A percentile compares a stretch with the other conserved stretches of the same genome.
These are phyloP conservation scores for Puccinellia tenuiflora DNA, from an alignment of 176 grass and related monocot species.

Conservation along the genomic window DNA sequence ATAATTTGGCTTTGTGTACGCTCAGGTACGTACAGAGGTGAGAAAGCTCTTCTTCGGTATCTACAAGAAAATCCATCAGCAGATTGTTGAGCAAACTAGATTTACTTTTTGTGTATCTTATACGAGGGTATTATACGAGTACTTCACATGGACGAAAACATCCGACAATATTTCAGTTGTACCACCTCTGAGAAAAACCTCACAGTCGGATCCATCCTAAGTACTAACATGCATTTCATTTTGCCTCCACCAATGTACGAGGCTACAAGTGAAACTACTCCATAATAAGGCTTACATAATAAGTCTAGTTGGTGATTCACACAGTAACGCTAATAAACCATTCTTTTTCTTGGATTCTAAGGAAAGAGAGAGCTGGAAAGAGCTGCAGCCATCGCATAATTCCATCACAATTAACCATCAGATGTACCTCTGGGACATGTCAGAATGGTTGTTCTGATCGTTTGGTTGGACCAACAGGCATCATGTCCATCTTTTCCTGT, in stretches of 20 bases:
- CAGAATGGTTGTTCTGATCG: slow-evolving; percentile 7
- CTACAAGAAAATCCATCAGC: too few relatives aligned
- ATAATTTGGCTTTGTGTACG: too few relatives aligned
- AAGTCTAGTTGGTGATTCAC: slow-evolving; percentile 24
- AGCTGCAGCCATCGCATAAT: slow-evolving; percentile 26
- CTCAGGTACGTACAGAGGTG: too few relatives aligned
- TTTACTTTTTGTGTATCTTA: too few relatives aligned
- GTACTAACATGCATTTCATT: not conserved
- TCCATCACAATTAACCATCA: slow-evolving; percentile 10
- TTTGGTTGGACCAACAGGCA: slow-evolving; percentile 22
- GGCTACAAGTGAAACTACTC: not conserved
- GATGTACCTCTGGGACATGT: slow-evolving; percentile 18
- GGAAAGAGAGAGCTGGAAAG: slow-evolving; percentile 36
- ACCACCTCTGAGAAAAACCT: not conserved
- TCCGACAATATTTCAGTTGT: too few relatives aligned
- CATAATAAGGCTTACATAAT: not conserved
- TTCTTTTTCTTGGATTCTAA: slow-evolving; percentile 27
- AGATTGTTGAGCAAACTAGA: too few relatives aligned
- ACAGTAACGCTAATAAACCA: not conserved
- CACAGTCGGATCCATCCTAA: not conserved
- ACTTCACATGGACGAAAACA: too few relatives aligned
- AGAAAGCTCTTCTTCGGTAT: too few relatives aligned
- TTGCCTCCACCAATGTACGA: not conserved
- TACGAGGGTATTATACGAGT: too few relatives aligned
- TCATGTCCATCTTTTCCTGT: not conserved